These are phyloP conservation scores for Microstegium vimineum DNA, from an alignment of 176 grass and related monocot species.

Conservation along the genomic window DNA sequence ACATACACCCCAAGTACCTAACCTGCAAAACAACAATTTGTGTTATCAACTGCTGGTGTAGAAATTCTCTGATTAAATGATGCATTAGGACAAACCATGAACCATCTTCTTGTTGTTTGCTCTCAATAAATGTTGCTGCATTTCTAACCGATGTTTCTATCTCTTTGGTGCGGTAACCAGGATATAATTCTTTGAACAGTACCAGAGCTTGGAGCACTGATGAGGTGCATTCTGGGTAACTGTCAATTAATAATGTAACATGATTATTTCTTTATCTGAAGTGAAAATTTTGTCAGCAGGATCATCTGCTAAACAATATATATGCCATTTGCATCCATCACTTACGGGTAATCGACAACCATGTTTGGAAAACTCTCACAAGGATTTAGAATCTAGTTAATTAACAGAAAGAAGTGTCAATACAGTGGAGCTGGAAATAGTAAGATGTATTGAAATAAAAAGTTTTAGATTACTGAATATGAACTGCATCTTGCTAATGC, in stretches of 20 bases:
- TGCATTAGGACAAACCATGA: background rate
- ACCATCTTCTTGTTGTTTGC: background rate
- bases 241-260: background rate
- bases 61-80: background rate
- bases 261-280: background rate
- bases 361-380: slow-evolving; percentile 34
- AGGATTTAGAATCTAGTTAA: slow-evolving; percentile 23
- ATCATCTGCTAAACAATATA: background rate
- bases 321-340: background rate
- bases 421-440: background rate
- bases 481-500: background rate
- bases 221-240: slow-evolving; percentile 49
- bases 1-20: background rate
- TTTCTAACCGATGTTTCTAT: slow-evolving; percentile 28
- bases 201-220: slow-evolving; percentile 37
- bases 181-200: slow-evolving; percentile 35
- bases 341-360: slow-evolving; percentile 31
- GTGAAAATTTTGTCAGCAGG: background rate
- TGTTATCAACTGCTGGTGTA: background rate
- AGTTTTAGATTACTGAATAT: background rate
- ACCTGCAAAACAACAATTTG: background rate
- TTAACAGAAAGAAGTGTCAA: background rate
- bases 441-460: background rate
- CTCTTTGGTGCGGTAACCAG: slow-evolving; percentile 32
- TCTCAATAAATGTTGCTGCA: background rate